Conservation (phyloP, 768 basidiomycete species). For the Cystoderma amianthinum region DNA sequence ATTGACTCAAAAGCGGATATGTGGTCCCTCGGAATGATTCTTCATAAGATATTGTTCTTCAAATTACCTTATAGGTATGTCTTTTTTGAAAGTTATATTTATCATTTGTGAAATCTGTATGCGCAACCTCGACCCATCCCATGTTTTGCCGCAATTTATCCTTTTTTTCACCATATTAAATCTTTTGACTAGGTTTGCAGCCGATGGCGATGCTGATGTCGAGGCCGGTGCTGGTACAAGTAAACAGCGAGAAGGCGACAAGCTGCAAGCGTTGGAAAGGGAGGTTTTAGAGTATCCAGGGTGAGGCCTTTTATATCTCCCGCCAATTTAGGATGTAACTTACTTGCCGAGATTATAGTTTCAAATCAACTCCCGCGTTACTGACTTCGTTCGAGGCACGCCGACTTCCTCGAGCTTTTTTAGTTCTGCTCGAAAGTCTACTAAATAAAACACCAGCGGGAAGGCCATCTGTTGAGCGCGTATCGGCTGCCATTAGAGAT, state of each 20-base stretch:
- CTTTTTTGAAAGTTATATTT: neutral
- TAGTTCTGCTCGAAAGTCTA: slow-evolving; percentile 69
- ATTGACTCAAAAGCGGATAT: slow-evolving; percentile 89
- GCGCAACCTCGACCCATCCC: neutral
- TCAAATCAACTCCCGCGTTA: slow-evolving; percentile 44
- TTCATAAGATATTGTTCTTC: slow-evolving; percentile 92
- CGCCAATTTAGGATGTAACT: neutral
- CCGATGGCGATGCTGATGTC: slow-evolving; percentile 46
- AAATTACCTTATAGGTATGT: slow-evolving; percentile 72
- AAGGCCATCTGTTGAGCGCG: slow-evolving; percentile 71
- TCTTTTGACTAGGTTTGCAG: slow-evolving; percentile 40
- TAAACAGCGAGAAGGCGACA: slow-evolving; percentile 44
- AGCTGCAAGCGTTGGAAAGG: slow-evolving; percentile 60
- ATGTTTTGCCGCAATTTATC: neutral
- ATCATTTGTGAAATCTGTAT: no score
- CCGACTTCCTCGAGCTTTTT: slow-evolving; percentile 63
- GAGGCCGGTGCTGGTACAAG: slow-evolving; percentile 21
- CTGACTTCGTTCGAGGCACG: slow-evolving; percentile 58
- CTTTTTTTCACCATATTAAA: neutral
- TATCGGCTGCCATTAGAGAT: slow-evolving; percentile 59
- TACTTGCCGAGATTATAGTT: slow-evolving; percentile 19
- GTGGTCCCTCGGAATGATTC: slow-evolving; percentile 96
- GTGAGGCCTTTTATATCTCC: slow-evolving; percentile 25
- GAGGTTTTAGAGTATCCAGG: slow-evolving; percentile 76
- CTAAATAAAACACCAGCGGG: slow-evolving; percentile 50